A percentile compares a stretch with the other conserved stretches of the same genome.
phyloP scores from a whole-genome alignment of 768 basidiomycete genomes.

The Termitomyces titanicus region DNA sequence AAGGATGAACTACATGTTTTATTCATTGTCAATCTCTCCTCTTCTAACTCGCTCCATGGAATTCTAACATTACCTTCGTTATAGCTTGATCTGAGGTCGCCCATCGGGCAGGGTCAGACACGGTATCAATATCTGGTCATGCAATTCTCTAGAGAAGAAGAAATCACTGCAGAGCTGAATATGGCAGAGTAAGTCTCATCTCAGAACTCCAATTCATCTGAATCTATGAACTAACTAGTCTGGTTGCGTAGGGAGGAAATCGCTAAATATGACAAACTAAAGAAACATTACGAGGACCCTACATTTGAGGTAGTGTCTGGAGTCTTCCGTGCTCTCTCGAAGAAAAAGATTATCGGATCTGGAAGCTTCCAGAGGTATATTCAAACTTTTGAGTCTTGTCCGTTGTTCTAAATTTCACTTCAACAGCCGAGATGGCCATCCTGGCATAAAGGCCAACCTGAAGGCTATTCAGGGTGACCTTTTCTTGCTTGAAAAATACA shows the following conservation, averaged over 20 bases:
- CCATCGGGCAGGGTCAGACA: constrained; percentile 97
- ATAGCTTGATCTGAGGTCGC: constrained; percentile 86
- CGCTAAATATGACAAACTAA: constrained; percentile 74
- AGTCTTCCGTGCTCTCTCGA: constrained; percentile 87
- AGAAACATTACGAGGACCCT: constrained; percentile 92
- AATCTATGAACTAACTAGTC: background rate
- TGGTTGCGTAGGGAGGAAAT: constrained; percentile 59
- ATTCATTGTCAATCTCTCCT: constrained; percentile 74
- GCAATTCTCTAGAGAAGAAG: constrained; percentile 97
- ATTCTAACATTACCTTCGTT: background rate
- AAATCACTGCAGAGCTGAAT: constrained; percentile 93
- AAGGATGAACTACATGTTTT: constrained; percentile 96
- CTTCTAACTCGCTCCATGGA: background rate
- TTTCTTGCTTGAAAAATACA: constrained; percentile 96
- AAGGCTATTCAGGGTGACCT: constrained; percentile 97
- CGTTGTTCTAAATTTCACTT: background rate
- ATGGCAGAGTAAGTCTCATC: constrained; percentile 71
- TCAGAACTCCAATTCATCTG: background rate
- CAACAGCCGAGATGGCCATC: constrained; percentile 78
- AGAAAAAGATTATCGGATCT: constrained; percentile 88
- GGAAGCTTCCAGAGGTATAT: constrained; percentile 79
- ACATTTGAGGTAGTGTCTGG: constrained; percentile 94
- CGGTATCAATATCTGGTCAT: constrained; percentile 97
- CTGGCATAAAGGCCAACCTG: constrained; percentile 96
- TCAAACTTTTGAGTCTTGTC: background rate